A percentile compares a stretch with the other conserved stretches of the same genome.
Conservation (phyloP, 805 yeast genomes). For the Metschnikowia cubensis region DNA sequence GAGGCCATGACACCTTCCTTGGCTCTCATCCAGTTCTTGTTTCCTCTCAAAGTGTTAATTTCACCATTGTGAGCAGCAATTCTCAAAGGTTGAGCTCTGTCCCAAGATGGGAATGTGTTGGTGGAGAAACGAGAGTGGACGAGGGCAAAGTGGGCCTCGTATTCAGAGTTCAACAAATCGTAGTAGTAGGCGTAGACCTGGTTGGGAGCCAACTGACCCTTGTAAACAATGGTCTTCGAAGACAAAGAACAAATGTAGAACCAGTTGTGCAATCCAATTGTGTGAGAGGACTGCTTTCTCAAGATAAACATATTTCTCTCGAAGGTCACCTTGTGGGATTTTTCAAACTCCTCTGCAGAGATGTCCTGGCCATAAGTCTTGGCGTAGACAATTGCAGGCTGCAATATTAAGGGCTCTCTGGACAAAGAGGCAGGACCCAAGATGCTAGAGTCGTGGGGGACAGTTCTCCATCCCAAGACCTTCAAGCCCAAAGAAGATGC, state of each 20-base stretch:
- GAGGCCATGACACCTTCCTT: conserved; percentile 96
- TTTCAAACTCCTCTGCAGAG: conserved; percentile 51
- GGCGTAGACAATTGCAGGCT: conserved; percentile 80
- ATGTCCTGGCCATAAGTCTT: conserved; percentile 30
- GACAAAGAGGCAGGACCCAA: conserved; percentile 93
- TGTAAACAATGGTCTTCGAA: conserved; percentile 86
- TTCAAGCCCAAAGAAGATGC: conserved; percentile 72
- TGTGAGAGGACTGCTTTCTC: conserved; percentile 84
- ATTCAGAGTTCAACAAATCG: conserved; percentile 86
- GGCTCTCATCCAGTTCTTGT: conserved; percentile 99
- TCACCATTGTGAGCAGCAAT: conserved; percentile 99
- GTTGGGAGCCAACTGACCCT: conserved; percentile 95
- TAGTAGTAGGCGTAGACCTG: conserved; percentile 95
- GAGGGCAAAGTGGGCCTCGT: conserved; percentile 90
- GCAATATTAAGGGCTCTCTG: conserved; percentile 86
- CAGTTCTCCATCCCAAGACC: conserved; percentile 92
- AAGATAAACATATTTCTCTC: conserved; percentile 81
- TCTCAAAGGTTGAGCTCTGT: conserved; percentile 96
- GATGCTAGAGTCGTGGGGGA: conserved; percentile 91
- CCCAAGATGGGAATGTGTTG: conserved; percentile 99
- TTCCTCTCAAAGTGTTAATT: conserved; percentile 94
- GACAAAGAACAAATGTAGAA: conserved; percentile 93
- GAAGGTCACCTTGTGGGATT: conserved; percentile 57
- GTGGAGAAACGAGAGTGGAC: conserved; percentile 98
- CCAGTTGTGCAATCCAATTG: conserved; percentile 95